These are phyloP conservation scores for Neurospora cerealis DNA, from an alignment of 495 filamentous ascomycete species.

Conservation along the genomic window DNA sequence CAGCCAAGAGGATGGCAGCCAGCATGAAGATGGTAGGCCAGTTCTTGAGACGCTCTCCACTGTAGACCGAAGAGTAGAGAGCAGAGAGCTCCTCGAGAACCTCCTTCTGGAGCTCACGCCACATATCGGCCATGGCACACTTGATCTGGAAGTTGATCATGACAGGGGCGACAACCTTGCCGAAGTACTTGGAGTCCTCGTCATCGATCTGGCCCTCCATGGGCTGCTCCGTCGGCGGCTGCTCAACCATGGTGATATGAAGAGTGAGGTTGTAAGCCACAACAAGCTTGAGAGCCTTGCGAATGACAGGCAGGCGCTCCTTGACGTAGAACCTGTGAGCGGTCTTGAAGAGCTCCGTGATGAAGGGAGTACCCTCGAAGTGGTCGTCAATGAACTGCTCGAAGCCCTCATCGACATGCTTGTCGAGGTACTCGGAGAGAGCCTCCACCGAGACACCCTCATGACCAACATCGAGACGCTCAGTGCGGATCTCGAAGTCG, in stretches of 20 bases:
- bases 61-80: slow-evolving; percentile 88
- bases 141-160: slow-evolving; percentile 99
- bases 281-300: slow-evolving; percentile 84
- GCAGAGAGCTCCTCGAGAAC: slow-evolving; percentile 82
- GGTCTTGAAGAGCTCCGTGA: slow-evolving; percentile 89
- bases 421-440: slow-evolving; percentile 81
- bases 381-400: slow-evolving; percentile 89
- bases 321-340: slow-evolving; percentile 81
- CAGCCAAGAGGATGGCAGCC: slow-evolving; percentile 76
- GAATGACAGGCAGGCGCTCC: slow-evolving; percentile 72
- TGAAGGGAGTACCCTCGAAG: slow-evolving; percentile 85
- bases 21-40: slow-evolving; percentile 97
- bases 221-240: slow-evolving; percentile 66
- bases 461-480: slow-evolving; percentile 72
- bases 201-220: slow-evolving; percentile 74
- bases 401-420: slow-evolving; percentile 80
- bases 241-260: slow-evolving; percentile 86
- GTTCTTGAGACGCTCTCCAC: slow-evolving; percentile 86
- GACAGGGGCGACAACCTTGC: slow-evolving; percentile 82
- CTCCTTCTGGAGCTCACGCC: slow-evolving; percentile 91
- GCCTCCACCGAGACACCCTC: slow-evolving; percentile 69
- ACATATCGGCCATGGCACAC: slow-evolving; percentile 87
- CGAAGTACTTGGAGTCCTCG: slow-evolving; percentile 65
- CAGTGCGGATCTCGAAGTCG: slow-evolving; percentile 74
- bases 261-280: slow-evolving; percentile 87